Percentiles rank a stretch among this genome's conserved stretches.
These are phyloP conservation scores for Tulasnella sp. DNA, from an alignment of 768 basidiomycete genomes.

Conservation along the genomic window DNA sequence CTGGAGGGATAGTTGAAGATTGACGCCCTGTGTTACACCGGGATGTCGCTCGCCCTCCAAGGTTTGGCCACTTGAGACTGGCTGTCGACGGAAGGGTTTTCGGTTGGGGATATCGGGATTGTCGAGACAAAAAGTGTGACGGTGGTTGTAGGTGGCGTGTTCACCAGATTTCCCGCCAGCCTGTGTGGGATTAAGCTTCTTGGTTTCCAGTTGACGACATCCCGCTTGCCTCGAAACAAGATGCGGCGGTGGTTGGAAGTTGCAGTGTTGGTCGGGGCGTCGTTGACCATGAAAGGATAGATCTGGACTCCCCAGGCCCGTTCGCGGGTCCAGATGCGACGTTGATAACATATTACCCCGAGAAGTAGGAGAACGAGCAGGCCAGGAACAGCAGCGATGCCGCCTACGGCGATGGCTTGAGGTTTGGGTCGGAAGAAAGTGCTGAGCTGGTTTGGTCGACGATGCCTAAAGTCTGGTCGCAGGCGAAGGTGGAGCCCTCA, in stretches of 20 bases:
- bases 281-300: slow-evolving; percentile 1
- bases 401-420: background rate
- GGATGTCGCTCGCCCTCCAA: background rate
- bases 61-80: background rate
- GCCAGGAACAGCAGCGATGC: background rate
- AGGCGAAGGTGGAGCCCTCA: background rate
- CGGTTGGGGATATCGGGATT: slow-evolving; percentile 7
- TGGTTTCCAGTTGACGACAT: slow-evolving; percentile 20
- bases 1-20: background rate
- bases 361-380: background rate
- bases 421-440: background rate
- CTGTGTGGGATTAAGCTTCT: background rate
- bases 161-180: too few relatives aligned
- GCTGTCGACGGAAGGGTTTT: slow-evolving; percentile 12
- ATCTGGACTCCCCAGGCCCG: background rate
- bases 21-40: background rate
- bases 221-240: background rate
- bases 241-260: slow-evolving; percentile 15
- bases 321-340: background rate
- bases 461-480: background rate
- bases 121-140: slow-evolving; percentile 6
- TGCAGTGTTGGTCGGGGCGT: background rate
- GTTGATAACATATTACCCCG: background rate
- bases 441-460: background rate
- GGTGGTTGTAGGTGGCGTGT: too few relatives aligned